Percentiles rank a stretch among this genome's conserved stretches.
Conservation (phyloP, 2,329 filamentous ascomycete genomes). For the Immersiporthe knoxdaviesiana region DNA sequence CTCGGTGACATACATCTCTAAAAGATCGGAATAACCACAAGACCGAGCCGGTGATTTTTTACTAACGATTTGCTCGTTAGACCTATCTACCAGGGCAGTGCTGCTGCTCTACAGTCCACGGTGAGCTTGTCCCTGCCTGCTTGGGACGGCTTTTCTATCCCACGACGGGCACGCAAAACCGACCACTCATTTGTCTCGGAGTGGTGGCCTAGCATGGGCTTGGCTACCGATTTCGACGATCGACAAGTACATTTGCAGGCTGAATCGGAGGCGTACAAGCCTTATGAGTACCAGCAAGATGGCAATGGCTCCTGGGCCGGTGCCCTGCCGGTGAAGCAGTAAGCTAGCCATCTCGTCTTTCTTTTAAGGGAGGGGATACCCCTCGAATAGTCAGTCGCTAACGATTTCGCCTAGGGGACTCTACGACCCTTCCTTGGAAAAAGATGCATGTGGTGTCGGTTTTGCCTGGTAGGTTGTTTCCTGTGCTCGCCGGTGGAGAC, state of each 20-base stretch:
- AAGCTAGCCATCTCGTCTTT: slow-evolving; percentile 41
- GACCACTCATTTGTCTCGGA: slow-evolving; percentile 28
- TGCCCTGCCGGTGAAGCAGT: slow-evolving; percentile 93
- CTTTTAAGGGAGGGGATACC: not conserved
- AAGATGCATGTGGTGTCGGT: slow-evolving; percentile 99
- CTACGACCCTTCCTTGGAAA: slow-evolving; percentile 94
- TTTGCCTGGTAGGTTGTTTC: slow-evolving; percentile 80
- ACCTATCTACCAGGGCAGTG: slow-evolving; percentile 19
- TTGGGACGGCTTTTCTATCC: slow-evolving; percentile 16
- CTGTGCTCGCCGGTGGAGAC: slow-evolving; percentile 1
- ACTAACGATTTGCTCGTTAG: slow-evolving; percentile 2
- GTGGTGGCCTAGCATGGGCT: slow-evolving; percentile 70
- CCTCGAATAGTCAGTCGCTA: not conserved
- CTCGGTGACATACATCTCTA: not conserved
- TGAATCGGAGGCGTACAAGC: slow-evolving; percentile 62
- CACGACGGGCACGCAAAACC: slow-evolving; percentile 19
- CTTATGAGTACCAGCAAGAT: slow-evolving; percentile 86
- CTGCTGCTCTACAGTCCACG: slow-evolving; percentile 29
- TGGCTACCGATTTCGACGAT: slow-evolving; percentile 69
- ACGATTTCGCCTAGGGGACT: slow-evolving; percentile 62
- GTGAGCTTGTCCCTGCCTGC: slow-evolving; percentile 21
- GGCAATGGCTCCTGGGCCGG: slow-evolving; percentile 90
- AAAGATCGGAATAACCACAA: not conserved
- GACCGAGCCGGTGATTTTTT: not conserved
- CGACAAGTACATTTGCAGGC: slow-evolving; percentile 65